Base-by-base conservation (phyloP, 148 eudicot genomes). In the Simmondsia chinensis region DNA sequence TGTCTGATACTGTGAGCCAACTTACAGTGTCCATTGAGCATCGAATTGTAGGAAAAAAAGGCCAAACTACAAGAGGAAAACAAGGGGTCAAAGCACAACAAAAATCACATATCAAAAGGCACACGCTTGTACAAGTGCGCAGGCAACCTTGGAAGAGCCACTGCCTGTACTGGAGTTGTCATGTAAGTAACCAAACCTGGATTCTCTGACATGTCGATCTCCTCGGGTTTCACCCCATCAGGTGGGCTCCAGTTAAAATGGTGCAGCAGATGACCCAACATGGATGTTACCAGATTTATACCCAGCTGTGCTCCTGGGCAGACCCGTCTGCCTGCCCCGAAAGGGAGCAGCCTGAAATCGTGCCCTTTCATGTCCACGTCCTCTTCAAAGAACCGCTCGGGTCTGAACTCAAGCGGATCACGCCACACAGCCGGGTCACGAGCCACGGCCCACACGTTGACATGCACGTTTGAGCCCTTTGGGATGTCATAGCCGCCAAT, bases 261-360 rank as follows among this genome's bases (percentile, higher is more conserved):
- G 61, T 86, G 91, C 57, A 86, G 38, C 33, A 82, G 62, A 35
- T 82, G 95, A 22, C 91, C 91, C 28, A 86, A 28, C 87, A 78
- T 82, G 0, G 87, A 81, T 3, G 80, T 76, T 20, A 82, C 83
- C 76, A 81, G 51, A 53, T 81, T 70, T 36, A 82, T 75, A 3
- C 76, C 95, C 17, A 86, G 67, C 31, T 81, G 87, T 8, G 95
- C 65, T 13, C 95, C 91, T 0, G 95, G 95, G 44, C 95, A 86
- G 2, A 82, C 68, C 4, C 95, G 60, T 44, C 91, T 64, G 11
- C 95, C 95, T 0, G 91, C 82, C 8, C 95, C 95, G 29, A 86
- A 86, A 2, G 91, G 91, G 5, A 86, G 63, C 18, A 86, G 45
- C 28, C 91, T 56, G 44, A 58, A 82, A 43, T 85, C 91, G 2